Evolutionary conservation across 345 rosid genomes (phyloP).

Genomic region (Carallia pectinifolia): DNA sequence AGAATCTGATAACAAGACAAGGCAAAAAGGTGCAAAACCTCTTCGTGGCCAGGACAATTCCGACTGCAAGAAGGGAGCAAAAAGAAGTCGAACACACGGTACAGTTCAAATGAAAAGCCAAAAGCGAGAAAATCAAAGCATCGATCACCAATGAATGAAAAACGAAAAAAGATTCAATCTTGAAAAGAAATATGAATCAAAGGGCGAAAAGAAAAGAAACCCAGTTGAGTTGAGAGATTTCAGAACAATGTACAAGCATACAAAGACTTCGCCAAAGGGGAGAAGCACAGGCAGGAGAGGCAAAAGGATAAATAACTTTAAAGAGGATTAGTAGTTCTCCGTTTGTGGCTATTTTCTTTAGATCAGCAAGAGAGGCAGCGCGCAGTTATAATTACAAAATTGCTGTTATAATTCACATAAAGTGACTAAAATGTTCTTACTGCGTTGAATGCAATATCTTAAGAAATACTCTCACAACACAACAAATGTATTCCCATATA

Average conservation of each 20-base stretch:
- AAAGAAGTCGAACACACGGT: conserved; percentile 12
- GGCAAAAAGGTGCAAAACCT: neutral
- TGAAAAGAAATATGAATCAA: conserved; percentile 20
- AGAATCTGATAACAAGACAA: neutral
- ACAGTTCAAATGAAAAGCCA: conserved; percentile 5
- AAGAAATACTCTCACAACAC: too few relatives aligned
- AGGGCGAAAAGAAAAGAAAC: conserved; percentile 14
- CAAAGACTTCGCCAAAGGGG: neutral
- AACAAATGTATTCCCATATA: too few relatives aligned
- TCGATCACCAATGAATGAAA: conserved; percentile 15
- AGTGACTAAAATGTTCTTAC: too few relatives aligned
- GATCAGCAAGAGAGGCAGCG: too few relatives aligned
- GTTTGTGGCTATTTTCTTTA: too few relatives aligned
- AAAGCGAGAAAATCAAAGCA: conserved; percentile 21
- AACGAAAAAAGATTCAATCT: conserved; percentile 18
- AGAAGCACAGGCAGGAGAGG: neutral
- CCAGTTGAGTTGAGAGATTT: conserved; percentile 21
- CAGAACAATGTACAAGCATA: conserved; percentile 14
- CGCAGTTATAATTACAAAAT: too few relatives aligned
- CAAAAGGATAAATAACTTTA: too few relatives aligned
- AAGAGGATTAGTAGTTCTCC: too few relatives aligned
- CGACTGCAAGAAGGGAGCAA: neutral
- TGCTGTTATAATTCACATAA: too few relatives aligned
- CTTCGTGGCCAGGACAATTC: conserved; percentile 10
- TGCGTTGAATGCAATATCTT: too few relatives aligned